Base-by-base conservation (phyloP, 2,329 filamentous ascomycete genomes). In the Bipolaris bicolor region DNA sequence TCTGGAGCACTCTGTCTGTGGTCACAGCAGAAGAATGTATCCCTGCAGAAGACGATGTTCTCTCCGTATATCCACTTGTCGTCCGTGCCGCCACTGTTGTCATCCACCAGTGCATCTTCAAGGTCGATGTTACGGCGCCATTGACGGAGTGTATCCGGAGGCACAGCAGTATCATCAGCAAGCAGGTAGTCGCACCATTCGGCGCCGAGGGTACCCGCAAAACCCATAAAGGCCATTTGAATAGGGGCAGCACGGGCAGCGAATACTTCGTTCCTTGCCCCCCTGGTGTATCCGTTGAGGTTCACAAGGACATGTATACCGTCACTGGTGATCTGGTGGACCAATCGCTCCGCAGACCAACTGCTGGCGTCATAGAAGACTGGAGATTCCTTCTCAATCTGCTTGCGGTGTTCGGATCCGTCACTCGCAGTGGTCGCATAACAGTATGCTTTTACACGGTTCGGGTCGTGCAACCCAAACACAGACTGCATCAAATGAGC, bases 181-280 rank as follows among this genome's bases (percentile, higher is more conserved):
- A 98, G 84, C 15, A 99, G 88, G 71, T 99, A 99, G 74, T 99
- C 95, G 67, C 95, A 99, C 95, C 95, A 99, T 73, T 99, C 95
- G 2, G 95, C 95, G 5, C 95, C 95, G 1, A 99, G 81, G 0
- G 94, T 97, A 9, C 95, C 95, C 0, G 95, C 95, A 73, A 99
- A 99, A 0, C 95, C 95, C 95, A 99, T 99, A 71, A 99, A 99
- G 0, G 95, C 97, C 95, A 99, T 99, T 65, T 99, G 95, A 41
- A 99, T 92, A 0, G 95, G 95, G 2, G 93, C 92, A 15, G 95
- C 92, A 24, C 96, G 87, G 20, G 95, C 95, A 20, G 95, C 95
- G 75, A 99, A 99, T 3, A 99, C 89, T 73, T 99, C 95, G 67
- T 99, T 99, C 22, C 93, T 87, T n/a, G 95, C 95, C 29, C 95